A percentile compares a stretch with the other conserved stretches of the same genome.
Evolutionary conservation across 208 protist species (phyloP).

Genomic region (Leishmania arabica): DNA sequence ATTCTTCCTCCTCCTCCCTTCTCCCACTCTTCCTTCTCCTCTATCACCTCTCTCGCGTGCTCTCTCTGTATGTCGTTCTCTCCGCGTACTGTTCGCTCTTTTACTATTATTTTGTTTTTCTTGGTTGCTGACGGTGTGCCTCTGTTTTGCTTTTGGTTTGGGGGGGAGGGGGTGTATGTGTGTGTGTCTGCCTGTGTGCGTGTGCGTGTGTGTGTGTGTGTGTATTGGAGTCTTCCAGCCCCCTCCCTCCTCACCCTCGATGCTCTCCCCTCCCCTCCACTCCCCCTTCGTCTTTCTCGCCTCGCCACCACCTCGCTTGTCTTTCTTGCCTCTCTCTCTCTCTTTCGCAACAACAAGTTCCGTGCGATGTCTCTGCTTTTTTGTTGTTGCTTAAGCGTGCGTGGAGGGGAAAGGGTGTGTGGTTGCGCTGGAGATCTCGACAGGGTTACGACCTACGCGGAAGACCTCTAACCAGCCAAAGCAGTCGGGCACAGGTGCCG

Average conservation of each 20-base stretch:
- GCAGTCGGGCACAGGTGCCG: neutral
- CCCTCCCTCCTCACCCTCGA: too few relatives aligned
- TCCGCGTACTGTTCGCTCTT: neutral
- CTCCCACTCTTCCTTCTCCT: too few relatives aligned
- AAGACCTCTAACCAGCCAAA: neutral
- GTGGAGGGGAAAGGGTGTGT: neutral
- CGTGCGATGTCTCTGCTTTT: neutral
- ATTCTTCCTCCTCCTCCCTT: neutral
- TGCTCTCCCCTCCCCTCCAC: too few relatives aligned
- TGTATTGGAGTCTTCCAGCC: neutral
- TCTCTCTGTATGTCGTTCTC: neutral
- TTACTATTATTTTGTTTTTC: neutral
- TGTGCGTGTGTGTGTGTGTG: neutral
- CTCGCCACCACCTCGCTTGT: neutral
- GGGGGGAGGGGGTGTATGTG: too few relatives aligned
- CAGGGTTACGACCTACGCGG: neutral
- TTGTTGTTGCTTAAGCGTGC: too few relatives aligned
- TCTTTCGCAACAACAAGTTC: neutral
- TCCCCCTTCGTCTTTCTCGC: too few relatives aligned
- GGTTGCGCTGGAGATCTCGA: neutral
- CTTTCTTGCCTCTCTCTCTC: neutral
- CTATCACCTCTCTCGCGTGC: neutral
- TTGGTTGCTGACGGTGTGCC: neutral
- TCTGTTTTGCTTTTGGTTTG: neutral
- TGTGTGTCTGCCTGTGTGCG: neutral